A percentile compares a stretch with the other conserved stretches of the same genome.
These are phyloP conservation scores for Filosporella fistucella DNA, from an alignment of 495 filamentous ascomycete species.

Conservation along the genomic window DNA sequence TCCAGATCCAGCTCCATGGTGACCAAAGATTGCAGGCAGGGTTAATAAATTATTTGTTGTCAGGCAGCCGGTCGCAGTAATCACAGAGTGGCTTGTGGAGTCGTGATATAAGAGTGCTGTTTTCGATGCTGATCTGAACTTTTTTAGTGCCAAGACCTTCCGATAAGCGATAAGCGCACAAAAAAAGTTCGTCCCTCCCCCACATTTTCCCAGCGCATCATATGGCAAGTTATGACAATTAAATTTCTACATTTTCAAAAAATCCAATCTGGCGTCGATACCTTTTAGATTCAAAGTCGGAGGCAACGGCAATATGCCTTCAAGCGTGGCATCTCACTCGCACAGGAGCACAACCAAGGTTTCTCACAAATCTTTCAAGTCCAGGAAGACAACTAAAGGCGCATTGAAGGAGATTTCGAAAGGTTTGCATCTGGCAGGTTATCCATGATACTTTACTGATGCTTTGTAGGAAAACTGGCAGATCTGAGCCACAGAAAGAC, in stretches of 20 bases:
- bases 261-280: slow-evolving; percentile 44
- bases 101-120: no score
- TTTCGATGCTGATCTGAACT: no score
- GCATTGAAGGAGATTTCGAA: slow-evolving; percentile 76
- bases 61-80: no score
- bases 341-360: slow-evolving; percentile 89
- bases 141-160: slow-evolving; percentile 11
- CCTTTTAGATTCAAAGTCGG: slow-evolving; percentile 87
- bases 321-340: slow-evolving; percentile 61
- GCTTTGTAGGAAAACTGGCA: slow-evolving; percentile 55
- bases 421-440: slow-evolving; percentile 44
- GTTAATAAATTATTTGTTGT: neutral
- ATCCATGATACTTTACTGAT: neutral
- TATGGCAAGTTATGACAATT: neutral
- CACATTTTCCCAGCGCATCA: neutral
- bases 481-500: slow-evolving; percentile 66
- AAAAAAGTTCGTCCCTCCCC: slow-evolving; percentile 9
- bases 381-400: slow-evolving; percentile 82
- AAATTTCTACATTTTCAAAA: neutral
- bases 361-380: slow-evolving; percentile 85
- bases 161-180: slow-evolving; percentile 19
- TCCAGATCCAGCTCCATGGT: slow-evolving; percentile 17
- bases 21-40: neutral
- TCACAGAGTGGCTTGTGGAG: no score
- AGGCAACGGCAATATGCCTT: slow-evolving; percentile 60